Conservation (phyloP, 2,329 filamentous ascomycete species). For the Rasamsonia emersonii region DNA sequence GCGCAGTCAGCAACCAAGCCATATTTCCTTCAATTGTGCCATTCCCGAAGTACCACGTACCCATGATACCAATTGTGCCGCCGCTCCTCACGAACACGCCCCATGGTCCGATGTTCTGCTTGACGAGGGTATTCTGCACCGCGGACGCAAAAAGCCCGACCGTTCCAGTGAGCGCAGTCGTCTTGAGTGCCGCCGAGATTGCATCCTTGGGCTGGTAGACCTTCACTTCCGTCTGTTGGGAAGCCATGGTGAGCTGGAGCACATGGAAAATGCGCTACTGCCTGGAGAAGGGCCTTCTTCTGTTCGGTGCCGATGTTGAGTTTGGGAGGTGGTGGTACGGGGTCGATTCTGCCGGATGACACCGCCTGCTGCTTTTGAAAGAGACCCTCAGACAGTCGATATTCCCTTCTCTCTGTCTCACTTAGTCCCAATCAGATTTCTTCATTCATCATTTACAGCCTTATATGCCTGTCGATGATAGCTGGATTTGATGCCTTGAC, state of each 20-base stretch:
- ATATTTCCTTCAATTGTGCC: not conserved
- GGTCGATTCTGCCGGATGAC: constrained; percentile 1
- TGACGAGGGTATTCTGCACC: constrained; percentile 78
- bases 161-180: constrained; percentile 55
- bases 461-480: too few relatives aligned
- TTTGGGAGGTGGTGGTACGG: constrained; percentile 11
- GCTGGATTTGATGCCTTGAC: too few relatives aligned
- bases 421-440: too few relatives aligned
- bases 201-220: constrained; percentile 67
- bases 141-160: constrained; percentile 66
- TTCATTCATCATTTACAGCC: too few relatives aligned
- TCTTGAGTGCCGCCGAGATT: constrained; percentile 56
- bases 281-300: constrained; percentile 9
- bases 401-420: too few relatives aligned
- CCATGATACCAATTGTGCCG: constrained; percentile 59
- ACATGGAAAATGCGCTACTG: constrained; percentile 10
- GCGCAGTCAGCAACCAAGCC: not conserved
- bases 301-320: constrained; percentile 12
- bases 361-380: constrained; percentile 1
- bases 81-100: constrained; percentile 74
- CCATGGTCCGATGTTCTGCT: constrained; percentile 70
- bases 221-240: constrained; percentile 35
- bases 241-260: constrained; percentile 39
- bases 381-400: too few relatives aligned
- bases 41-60: constrained; percentile 36